A percentile compares a stretch with the other conserved stretches of the same genome.
Evolutionary conservation across 495 filamentous ascomycete genomes (phyloP).

Genomic region (Lichina pygmaea): DNA sequence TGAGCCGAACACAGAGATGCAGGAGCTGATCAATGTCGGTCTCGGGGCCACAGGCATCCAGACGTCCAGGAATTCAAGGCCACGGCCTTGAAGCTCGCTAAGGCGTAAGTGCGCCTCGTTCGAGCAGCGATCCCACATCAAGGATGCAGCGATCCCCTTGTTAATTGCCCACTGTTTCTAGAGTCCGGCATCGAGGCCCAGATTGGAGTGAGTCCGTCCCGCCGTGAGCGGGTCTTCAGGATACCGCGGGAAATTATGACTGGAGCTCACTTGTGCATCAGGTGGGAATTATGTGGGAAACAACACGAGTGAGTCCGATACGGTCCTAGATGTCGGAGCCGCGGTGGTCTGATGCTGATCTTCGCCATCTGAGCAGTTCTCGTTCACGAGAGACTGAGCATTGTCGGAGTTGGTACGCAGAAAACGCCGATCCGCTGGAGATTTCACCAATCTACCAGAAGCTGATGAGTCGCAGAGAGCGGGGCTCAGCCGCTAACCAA

Average conservation of each 20-base stretch:
- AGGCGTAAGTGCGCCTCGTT: constrained; percentile 37
- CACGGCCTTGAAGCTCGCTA: constrained; percentile 81
- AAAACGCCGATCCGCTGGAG: background rate
- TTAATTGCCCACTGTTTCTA: constrained; percentile 11
- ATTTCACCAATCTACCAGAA: background rate
- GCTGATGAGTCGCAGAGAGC: constrained; percentile 28
- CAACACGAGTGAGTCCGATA: constrained; percentile 46
- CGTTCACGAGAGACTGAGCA: constrained; percentile 86
- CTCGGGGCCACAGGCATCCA: constrained; percentile 39
- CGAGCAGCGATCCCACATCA: too few species aligned
- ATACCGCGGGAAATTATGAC: background rate
- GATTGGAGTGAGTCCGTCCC: constrained; percentile 65
- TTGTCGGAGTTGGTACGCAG: constrained; percentile 76
- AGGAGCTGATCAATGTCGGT: background rate
- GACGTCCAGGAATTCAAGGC: constrained; percentile 94
- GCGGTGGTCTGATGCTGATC: background rate
- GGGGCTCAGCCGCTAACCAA: constrained; percentile 89
- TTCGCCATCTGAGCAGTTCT: constrained; percentile 31
- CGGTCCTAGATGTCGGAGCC: background rate
- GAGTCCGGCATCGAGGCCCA: constrained; percentile 83
- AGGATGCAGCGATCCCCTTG: background rate
- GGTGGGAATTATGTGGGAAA: constrained; percentile 74
- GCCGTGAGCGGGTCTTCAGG: background rate
- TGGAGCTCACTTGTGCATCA: constrained; percentile 14
- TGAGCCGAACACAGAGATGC: background rate